Percentiles rank a stretch among this genome's conserved stretches.
Evolutionary conservation across 208 protist species (phyloP).

Genomic region (Tritrichomonas foetus): DNA sequence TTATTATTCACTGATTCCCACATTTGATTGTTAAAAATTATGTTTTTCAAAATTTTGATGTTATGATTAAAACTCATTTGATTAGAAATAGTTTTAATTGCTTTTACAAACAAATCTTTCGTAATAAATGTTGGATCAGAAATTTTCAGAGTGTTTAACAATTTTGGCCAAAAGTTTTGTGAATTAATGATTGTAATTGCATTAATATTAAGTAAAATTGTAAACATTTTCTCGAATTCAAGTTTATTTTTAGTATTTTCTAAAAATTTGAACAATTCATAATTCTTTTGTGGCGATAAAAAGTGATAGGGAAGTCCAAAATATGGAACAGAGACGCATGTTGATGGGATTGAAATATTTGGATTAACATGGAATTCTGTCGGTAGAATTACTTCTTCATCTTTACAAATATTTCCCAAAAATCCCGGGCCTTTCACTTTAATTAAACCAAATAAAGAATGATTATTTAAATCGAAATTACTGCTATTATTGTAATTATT

Average conservation of each 20-base stretch:
- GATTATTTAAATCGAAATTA: background rate
- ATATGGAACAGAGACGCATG: background rate
- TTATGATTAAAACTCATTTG: background rate
- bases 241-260: background rate
- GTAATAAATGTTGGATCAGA: background rate
- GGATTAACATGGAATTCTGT: background rate
- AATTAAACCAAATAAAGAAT: background rate
- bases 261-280: background rate
- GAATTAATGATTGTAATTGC: background rate
- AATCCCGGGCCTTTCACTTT: too few species aligned
- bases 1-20: slow-evolving; percentile 1
- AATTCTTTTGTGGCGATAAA: background rate
- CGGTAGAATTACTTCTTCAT: background rate
- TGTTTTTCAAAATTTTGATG: background rate
- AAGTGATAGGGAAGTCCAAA: background rate
- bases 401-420: background rate
- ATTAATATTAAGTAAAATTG: background rate
- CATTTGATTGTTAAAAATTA: background rate
- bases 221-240: background rate
- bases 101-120: background rate
- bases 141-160: background rate
- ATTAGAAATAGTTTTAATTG: background rate
- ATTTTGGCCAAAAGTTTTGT: background rate
- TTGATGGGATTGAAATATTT: background rate
- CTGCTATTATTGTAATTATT: background rate